Evolutionary conservation across 208 protist genomes (phyloP).

Genomic region (Strigomonas oncopelti): DNA sequence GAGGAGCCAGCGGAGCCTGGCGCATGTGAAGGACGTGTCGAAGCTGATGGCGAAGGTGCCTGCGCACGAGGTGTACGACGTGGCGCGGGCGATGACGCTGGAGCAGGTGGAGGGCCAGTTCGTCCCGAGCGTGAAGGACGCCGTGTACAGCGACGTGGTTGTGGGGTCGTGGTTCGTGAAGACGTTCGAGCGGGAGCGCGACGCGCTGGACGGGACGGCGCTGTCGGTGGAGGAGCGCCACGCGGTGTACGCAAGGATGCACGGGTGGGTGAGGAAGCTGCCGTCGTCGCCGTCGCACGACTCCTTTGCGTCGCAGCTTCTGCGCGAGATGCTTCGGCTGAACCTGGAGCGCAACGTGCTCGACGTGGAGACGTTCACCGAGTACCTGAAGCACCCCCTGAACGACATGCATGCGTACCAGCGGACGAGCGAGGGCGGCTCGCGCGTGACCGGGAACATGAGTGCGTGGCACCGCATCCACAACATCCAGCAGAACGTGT

Average conservation of each 20-base stretch:
- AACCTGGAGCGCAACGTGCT: slow-evolving; percentile 10
- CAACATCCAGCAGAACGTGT: not conserved
- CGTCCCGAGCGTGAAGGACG: not conserved
- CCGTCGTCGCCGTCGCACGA: not conserved
- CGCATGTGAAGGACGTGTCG: not conserved
- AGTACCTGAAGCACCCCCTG: slow-evolving; percentile 11
- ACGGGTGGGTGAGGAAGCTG: slow-evolving; percentile 3
- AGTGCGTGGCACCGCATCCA: not conserved
- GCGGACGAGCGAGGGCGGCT: not conserved
- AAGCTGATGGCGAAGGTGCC: not conserved
- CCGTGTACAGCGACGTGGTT: not conserved
- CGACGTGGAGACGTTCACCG: slow-evolving; percentile 2
- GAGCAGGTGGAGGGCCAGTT: not conserved
- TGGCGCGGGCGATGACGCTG: not conserved
- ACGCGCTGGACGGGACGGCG: not conserved
- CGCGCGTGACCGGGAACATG: not conserved
- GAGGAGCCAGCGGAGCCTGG: not conserved
- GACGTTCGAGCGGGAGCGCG: slow-evolving; percentile 5
- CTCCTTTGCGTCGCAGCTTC: not conserved
- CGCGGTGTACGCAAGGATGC: not conserved
- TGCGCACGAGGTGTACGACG: not conserved
- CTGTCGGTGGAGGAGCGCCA: not conserved
- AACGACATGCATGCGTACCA: not conserved
- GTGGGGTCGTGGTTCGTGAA: slow-evolving; percentile 2
- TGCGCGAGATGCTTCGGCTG: slow-evolving; percentile 8